A percentile compares a stretch with the other conserved stretches of the same genome.
Evolutionary conservation across 208 protist genomes (phyloP).

Genomic region (Balamuthia mandrillaris): DNA sequence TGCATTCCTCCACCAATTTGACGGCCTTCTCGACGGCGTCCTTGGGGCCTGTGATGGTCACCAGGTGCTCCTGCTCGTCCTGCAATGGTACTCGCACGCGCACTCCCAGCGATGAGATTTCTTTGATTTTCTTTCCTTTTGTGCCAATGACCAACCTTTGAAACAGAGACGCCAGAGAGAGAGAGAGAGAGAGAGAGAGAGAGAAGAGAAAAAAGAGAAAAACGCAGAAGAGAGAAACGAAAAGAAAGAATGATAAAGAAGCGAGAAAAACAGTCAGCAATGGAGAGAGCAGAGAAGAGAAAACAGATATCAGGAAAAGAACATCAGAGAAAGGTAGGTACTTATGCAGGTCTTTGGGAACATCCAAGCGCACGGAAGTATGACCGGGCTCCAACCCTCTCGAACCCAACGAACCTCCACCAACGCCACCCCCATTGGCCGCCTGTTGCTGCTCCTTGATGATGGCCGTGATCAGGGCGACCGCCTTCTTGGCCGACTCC

Average conservation of each 20-base stretch:
- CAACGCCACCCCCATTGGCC: neutral
- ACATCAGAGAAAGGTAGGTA: neutral
- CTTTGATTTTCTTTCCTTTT: neutral
- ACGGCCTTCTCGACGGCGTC: neutral
- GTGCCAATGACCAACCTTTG: slow-evolving; percentile 10
- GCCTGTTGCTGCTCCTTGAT: neutral
- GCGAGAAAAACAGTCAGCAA: too few relatives aligned
- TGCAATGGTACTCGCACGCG: neutral
- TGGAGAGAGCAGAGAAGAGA: too few relatives aligned
- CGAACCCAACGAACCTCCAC: too few relatives aligned
- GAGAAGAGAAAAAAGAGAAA: neutral
- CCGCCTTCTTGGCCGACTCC: neutral
- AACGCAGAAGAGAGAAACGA: neutral
- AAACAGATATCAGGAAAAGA: neutral
- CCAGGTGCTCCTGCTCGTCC: neutral
- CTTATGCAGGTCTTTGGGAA: too few relatives aligned
- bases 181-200: neutral
- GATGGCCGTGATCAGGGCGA: neutral
- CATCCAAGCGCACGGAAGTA: too few relatives aligned
- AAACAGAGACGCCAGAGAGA: neutral
- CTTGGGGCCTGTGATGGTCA: neutral
- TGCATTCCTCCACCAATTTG: too few relatives aligned
- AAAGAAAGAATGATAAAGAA: neutral
- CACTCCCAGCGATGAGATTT: neutral
- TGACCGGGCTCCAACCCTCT: too few relatives aligned